phyloP scores from a whole-genome alignment of 1,284 basidiomycete genomes.

The Tranzscheliella williamsii region DNA sequence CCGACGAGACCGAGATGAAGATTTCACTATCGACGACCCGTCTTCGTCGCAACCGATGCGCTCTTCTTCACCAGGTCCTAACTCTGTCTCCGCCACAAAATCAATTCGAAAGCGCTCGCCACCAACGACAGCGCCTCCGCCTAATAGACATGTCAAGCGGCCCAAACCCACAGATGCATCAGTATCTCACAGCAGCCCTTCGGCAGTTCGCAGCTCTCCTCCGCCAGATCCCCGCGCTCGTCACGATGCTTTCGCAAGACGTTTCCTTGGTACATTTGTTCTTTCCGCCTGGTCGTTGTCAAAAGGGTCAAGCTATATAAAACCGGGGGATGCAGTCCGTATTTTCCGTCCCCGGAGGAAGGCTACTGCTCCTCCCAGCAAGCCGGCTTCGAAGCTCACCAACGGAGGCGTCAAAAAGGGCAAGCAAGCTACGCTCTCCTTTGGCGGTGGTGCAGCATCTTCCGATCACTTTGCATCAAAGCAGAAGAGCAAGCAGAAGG shows the following conservation, averaged over 20 bases:
- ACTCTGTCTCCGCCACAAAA: constrained; percentile 1
- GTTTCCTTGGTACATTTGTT: constrained; percentile 55
- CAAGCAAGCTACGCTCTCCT: constrained; percentile 49
- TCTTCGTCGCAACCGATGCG: background rate
- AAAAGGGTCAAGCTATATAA: constrained; percentile 50
- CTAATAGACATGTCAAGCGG: constrained; percentile 3
- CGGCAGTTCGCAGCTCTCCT: no score
- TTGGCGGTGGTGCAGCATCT: constrained; percentile 5
- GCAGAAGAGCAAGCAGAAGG: constrained; percentile 36
- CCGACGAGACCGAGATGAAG: background rate
- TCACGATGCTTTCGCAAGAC: constrained; percentile 36
- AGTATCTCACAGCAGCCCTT: background rate
- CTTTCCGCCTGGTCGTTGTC: constrained; percentile 55
- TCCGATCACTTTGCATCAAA: constrained; percentile 9
- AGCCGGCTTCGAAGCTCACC: constrained; percentile 11
- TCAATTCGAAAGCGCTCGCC: background rate
- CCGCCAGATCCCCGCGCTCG: constrained; percentile 23
- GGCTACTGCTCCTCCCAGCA: background rate
- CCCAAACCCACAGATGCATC: constrained; percentile 6
- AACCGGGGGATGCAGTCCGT: constrained; percentile 47
- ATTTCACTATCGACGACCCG: background rate
- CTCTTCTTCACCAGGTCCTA: constrained; percentile 6
- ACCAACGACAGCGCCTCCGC: background rate
- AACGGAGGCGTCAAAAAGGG: constrained; percentile 12
- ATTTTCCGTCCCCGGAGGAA: constrained; percentile 51